Evolutionary conservation across 169 alveolate genomes (phyloP).

Genomic region (Plasmodium gonderi): DNA sequence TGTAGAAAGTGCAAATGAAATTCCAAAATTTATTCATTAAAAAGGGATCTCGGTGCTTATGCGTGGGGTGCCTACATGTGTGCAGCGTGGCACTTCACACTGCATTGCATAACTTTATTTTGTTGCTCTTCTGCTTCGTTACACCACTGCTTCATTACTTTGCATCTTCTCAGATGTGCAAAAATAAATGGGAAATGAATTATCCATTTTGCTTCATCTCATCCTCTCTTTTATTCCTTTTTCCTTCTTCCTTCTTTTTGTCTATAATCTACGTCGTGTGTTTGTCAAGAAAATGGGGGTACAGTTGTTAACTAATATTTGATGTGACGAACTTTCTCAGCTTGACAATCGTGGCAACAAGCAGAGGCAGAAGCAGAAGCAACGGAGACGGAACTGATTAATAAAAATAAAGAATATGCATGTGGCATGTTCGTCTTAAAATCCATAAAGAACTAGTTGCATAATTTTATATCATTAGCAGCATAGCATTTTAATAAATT

Average conservation of each 20-base stretch:
- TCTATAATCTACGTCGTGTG: too few relatives aligned
- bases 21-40: slow-evolving; percentile 28
- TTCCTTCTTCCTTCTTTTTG: too few relatives aligned
- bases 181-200: too few relatives aligned
- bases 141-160: too few relatives aligned
- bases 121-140: too few relatives aligned
- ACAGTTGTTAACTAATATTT: not conserved
- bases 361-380: too few relatives aligned
- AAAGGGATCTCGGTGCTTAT: not conserved
- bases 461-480: not conserved
- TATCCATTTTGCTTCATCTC: too few relatives aligned
- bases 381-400: not conserved
- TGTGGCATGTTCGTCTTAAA: not conserved
- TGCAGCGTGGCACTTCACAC: not conserved
- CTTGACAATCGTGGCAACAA: not conserved
- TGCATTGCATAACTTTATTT: not conserved
- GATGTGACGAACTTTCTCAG: not conserved
- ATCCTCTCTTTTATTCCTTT: too few relatives aligned
- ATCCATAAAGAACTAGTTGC: not conserved
- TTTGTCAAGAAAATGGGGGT: not conserved
- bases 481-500: not conserved
- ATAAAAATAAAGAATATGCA: not conserved
- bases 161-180: too few relatives aligned
- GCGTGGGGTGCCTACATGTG: too few relatives aligned
- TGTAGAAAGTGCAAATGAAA: not conserved